Conservation (phyloP, 495 filamentous ascomycete genomes). For the Cercophora scortea region DNA sequence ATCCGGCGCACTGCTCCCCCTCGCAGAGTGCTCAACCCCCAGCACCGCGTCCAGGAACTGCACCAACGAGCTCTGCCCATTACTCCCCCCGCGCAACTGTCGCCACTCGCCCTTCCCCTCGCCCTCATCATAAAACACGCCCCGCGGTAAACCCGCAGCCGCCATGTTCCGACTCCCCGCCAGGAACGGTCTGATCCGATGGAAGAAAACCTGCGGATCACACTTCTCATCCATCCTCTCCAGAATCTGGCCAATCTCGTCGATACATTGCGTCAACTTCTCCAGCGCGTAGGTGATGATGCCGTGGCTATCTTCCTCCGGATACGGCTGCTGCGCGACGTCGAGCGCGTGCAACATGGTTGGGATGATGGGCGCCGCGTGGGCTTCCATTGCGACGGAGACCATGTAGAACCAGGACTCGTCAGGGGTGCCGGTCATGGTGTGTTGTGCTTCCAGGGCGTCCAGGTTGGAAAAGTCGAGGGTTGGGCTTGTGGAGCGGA, state of each 20-base stretch:
- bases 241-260: conserved; percentile 59
- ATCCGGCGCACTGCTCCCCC: conserved; percentile 62
- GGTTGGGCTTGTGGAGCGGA: conserved; percentile 28
- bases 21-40: conserved; percentile 76
- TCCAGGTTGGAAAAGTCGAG: conserved; percentile 58
- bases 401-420: conserved; percentile 98
- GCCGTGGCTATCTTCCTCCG: conserved; percentile 44
- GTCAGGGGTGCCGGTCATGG: conserved; percentile 84
- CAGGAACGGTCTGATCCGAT: conserved; percentile 86
- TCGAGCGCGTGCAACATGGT: conserved; percentile 71
- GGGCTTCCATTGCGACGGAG: conserved; percentile 86
- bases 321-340: conserved; percentile 44
- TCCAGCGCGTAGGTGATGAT: conserved; percentile 58
- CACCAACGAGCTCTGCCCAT: conserved; percentile 89
- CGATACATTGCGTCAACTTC: conserved; percentile 60
- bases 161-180: conserved; percentile 96
- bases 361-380: conserved; percentile 73
- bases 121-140: conserved; percentile 80
- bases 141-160: conserved; percentile 79
- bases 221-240: conserved; percentile 86
- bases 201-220: conserved; percentile 88
- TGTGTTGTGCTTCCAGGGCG: conserved; percentile 68
- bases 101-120: conserved; percentile 56
- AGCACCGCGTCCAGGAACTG: conserved; percentile 94
- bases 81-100: conserved; percentile 84